Evolutionary conservation across 305 asterid genomes (phyloP), one percentile per base, ranked within the genome.

Genomic region (Nicotiana rustica): DNA sequence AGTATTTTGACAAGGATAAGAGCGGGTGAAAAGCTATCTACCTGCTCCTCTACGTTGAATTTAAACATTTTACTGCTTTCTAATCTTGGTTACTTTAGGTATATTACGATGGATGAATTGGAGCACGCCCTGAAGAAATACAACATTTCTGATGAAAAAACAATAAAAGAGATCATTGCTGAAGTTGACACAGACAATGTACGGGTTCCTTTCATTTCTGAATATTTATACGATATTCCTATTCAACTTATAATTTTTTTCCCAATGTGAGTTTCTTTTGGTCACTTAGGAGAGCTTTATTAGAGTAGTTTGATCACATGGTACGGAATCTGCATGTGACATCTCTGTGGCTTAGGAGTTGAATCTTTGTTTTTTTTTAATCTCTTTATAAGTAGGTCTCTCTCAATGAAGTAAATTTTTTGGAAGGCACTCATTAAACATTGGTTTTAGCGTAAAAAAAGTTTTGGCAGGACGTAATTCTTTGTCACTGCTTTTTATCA

Each of bases 141-240:
- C 86, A 94, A 94, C 69, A 95, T 95, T 95, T 95, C 97, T 6
- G 99, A 95, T 79, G 89, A 89, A 47, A 91, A 93, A 82, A 91
- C 97, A 18, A 91, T 95, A 19, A 94, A 93, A 87, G 99, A 95
- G 90, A 95, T 95, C 86, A 90, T 95, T 76, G 94, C 99, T 4
- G 99, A 95, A 91, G 99, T 95, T 82, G 99, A 95, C 92, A 91
- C 97, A 0, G 99, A 95, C 85, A 68, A 88, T 83, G 98, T 94
- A 90, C 35, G 81, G 60, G 66, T 73, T 85, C 81, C 66, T 75
- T 71, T 65, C 84, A 85, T 41, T 66, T 49, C 12, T 21, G 47
- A 75, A 41, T n/a, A 66, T 18, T 52, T 41, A 18, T 38, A 15
- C 4, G 47, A 31, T 56, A 5, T 13, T 70, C 17, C 78, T 41